phyloP scores from a whole-genome alignment of 2,329 filamentous ascomycete species.

The Spiromastix sp. region DNA sequence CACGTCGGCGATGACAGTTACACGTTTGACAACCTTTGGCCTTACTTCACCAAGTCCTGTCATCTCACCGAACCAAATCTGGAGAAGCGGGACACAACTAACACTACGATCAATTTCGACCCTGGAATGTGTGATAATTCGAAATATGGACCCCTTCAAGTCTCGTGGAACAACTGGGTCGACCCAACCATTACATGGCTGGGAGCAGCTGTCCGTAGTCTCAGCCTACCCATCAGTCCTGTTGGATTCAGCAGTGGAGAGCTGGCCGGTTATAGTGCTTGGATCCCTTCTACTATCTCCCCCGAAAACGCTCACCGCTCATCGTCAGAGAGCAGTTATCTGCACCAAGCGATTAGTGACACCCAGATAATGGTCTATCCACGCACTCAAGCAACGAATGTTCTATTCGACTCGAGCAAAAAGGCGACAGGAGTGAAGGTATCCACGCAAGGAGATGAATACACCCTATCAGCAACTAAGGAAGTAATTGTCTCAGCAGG shows the following conservation, averaged over 20 bases:
- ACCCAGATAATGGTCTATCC: constrained; percentile 31
- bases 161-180: constrained; percentile 33
- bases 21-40: constrained; percentile 19
- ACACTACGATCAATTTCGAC: constrained; percentile 17
- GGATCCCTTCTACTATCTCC: constrained; percentile 36
- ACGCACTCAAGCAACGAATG: constrained; percentile 33
- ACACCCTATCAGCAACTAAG: constrained; percentile 37
- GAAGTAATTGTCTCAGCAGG: constrained; percentile 44
- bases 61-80: constrained; percentile 20
- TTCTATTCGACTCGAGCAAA: constrained; percentile 40
- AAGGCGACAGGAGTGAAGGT: constrained; percentile 39
- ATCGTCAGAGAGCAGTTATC: constrained; percentile 33
- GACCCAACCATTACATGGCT: constrained; percentile 32
- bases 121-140: constrained; percentile 19
- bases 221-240: constrained; percentile 27
- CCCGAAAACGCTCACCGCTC: constrained; percentile 38
- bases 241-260: constrained; percentile 33
- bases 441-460: constrained; percentile 30
- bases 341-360: constrained; percentile 17
- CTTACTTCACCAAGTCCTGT: constrained; percentile 20
- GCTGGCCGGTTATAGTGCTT: constrained; percentile 32
- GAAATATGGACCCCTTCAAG: constrained; percentile 31
- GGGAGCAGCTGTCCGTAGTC: constrained; percentile 26
- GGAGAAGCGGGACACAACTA: constrained; percentile 9
- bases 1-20: constrained; percentile 23